Percentiles rank a stretch among this genome's conserved stretches.
These are phyloP conservation scores for Euptelea pleiosperma DNA, from an alignment of 164 flowering plant genomes.

Conservation along the genomic window DNA sequence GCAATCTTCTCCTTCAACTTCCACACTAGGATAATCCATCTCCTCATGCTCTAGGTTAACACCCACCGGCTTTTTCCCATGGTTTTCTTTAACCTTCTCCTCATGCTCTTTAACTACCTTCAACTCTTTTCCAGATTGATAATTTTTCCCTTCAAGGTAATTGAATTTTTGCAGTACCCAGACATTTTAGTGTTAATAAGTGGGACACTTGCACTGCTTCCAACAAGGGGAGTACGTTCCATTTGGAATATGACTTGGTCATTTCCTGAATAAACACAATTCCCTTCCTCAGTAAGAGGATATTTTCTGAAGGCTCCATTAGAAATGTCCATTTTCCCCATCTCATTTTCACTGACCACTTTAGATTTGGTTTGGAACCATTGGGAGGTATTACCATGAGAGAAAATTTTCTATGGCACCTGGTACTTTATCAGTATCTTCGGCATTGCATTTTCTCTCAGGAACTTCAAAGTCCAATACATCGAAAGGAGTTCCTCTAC, in stretches of 20 bases:
- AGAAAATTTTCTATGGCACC: background rate
- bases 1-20: background rate
- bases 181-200: background rate
- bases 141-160: slow-evolving; percentile 1
- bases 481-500: slow-evolving; percentile 6
- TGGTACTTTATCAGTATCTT: background rate
- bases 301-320: slow-evolving; percentile 1
- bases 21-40: background rate
- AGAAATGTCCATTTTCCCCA: background rate
- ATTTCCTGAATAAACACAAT: background rate
- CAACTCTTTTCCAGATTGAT: slow-evolving; percentile 5
- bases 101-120: slow-evolving; percentile 7
- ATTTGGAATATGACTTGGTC: background rate
- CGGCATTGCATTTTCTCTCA: slow-evolving; percentile 5
- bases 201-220: slow-evolving; percentile 2
- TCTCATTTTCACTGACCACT: slow-evolving; percentile 1
- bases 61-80: background rate
- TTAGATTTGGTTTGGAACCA: background rate
- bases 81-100: slow-evolving; percentile 2
- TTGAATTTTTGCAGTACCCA: background rate
- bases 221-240: background rate
- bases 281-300: background rate
- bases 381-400: background rate
- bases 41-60: slow-evolving; percentile 6
- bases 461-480: slow-evolving; percentile 5